These are phyloP conservation scores for Colletotrichum sp. DNA, from an alignment of 2,329 filamentous ascomycete genomes.

Conservation along the genomic window DNA sequence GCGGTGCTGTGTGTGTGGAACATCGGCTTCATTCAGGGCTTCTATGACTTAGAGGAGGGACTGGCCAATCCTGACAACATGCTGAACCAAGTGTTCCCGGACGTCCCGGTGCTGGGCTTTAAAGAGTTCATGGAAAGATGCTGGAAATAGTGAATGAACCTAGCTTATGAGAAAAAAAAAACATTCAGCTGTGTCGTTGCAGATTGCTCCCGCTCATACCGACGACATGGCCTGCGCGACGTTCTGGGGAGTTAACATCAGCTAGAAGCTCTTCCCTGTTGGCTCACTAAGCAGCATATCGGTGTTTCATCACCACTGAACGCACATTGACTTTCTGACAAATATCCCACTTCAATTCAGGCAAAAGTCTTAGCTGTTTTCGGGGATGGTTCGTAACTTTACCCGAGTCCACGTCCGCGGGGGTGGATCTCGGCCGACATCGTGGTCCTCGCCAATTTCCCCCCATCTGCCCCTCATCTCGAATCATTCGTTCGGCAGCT, in stretches of 20 bases:
- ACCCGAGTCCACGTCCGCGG: background rate
- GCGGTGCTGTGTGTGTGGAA: background rate
- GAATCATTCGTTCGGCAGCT: background rate
- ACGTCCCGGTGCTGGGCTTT: background rate
- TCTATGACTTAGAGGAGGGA: background rate
- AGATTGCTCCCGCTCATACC: background rate
- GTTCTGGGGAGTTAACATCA: background rate
- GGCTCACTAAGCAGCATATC: background rate
- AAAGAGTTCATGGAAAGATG: background rate
- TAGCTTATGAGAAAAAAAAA: background rate
- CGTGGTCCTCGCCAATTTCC: background rate
- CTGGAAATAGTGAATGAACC: background rate
- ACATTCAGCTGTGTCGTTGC: background rate
- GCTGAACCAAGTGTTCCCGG: background rate
- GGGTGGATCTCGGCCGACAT: background rate
- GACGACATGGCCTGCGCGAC: background rate
- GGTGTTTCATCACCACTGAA: background rate
- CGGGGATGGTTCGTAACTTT: background rate
- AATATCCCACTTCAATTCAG: background rate
- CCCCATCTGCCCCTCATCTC: background rate
- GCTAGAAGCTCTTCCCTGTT: background rate
- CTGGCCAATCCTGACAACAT: background rate
- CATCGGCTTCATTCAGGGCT: background rate
- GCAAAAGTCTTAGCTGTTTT: background rate
- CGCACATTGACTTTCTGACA: background rate